phyloP scores from a whole-genome alignment of 805 yeast genomes.

The Lipomyces starkeyi region DNA sequence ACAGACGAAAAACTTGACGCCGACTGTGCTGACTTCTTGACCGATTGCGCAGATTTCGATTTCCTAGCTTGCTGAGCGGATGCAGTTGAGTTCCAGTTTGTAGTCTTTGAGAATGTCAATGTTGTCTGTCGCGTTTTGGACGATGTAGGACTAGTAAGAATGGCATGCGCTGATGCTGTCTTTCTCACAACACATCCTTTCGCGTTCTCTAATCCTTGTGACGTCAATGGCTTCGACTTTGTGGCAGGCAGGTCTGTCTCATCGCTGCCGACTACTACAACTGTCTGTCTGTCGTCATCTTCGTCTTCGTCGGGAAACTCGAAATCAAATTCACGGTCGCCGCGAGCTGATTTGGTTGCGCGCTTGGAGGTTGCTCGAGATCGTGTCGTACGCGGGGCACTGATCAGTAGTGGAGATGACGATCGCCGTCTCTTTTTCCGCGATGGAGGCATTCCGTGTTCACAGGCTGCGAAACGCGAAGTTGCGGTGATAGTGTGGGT shows the following conservation, averaged over 20 bases:
- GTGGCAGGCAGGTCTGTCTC: background rate
- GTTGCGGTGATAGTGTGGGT: background rate
- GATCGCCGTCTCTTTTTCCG: background rate
- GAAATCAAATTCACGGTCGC: background rate
- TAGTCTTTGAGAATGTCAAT: background rate
- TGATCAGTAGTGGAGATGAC: background rate
- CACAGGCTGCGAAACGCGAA: background rate
- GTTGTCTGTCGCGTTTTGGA: conserved; percentile 4
- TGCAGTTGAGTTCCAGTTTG: background rate
- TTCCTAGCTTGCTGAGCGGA: background rate
- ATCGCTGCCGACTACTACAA: background rate
- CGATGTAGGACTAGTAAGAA: background rate
- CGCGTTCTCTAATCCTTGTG: background rate
- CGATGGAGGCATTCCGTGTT: background rate
- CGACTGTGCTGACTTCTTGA: background rate
- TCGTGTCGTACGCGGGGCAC: background rate
- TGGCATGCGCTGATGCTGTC: background rate
- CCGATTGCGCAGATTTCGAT: conserved; percentile 1
- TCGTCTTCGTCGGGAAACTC: conserved; percentile 6
- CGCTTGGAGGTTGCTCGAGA: background rate
- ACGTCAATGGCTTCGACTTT: background rate
- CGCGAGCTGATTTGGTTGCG: background rate
- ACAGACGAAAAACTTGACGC: background rate
- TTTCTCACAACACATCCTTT: background rate
- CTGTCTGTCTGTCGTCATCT: background rate